Conservation (phyloP, 257 asterid genomes). For the Fraxinus pennsylvanica region DNA sequence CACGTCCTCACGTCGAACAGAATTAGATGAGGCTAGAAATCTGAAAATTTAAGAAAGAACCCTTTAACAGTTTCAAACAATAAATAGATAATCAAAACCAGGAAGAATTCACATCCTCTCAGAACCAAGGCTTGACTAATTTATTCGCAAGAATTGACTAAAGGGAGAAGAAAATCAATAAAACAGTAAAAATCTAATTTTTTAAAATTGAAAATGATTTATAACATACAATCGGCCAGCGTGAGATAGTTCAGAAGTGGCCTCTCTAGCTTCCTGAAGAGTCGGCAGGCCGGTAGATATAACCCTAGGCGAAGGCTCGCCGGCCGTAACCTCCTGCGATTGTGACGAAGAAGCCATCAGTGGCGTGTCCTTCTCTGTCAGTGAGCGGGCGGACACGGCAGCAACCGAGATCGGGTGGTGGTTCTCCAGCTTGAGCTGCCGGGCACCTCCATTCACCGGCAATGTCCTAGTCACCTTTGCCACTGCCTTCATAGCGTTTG, state of each 20-base stretch:
- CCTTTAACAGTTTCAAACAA: background rate
- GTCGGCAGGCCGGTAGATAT: slow-evolving; percentile 65
- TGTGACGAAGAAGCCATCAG: slow-evolving; percentile 38
- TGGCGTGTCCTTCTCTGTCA: background rate
- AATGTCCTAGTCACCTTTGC: slow-evolving; percentile 67
- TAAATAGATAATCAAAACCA: background rate
- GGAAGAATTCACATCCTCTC: background rate
- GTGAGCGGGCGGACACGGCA: slow-evolving; percentile 32
- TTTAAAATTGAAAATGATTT: background rate
- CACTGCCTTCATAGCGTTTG: slow-evolving; percentile 63
- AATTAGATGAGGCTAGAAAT: slow-evolving; percentile 38
- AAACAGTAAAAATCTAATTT: background rate
- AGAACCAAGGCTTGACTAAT: too few relatives aligned
- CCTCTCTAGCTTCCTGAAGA: slow-evolving; percentile 74
- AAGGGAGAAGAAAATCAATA: background rate
- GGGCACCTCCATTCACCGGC: slow-evolving; percentile 42
- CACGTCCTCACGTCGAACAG: slow-evolving; percentile 33
- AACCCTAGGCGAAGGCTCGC: slow-evolving; percentile 51
- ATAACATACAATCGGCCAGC: slow-evolving; percentile 57
- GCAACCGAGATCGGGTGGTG: slow-evolving; percentile 26
- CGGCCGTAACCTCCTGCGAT: slow-evolving; percentile 34
- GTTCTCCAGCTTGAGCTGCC: slow-evolving; percentile 49
- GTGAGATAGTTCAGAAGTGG: slow-evolving; percentile 72
- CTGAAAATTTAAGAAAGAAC: slow-evolving; percentile 41
- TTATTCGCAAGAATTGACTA: too few relatives aligned